Evolutionary conservation across 1,284 basidiomycete species (phyloP).

Genomic region (Cutaneotrichosporon arboriforme): DNA sequence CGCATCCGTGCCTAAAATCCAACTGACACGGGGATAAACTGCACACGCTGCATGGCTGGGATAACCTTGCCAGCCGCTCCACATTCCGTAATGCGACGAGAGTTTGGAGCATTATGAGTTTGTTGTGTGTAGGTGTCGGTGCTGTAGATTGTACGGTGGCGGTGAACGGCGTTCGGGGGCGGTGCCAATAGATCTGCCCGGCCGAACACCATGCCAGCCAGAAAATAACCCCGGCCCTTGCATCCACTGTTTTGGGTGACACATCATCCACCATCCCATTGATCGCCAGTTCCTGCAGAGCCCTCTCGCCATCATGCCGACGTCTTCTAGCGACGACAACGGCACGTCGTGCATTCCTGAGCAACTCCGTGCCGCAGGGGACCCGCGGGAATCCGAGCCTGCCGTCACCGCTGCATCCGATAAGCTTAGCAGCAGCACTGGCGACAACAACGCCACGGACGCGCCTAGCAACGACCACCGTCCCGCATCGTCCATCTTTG

Average conservation of each 20-base stretch:
- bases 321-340: neutral
- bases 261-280: neutral
- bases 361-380: neutral
- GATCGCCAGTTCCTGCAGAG: neutral
- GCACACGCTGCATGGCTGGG: no score
- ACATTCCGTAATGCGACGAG: no score
- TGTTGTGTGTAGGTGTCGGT: no score
- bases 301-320: neutral
- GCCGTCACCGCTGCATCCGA: neutral
- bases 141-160: no score
- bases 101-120: no score
- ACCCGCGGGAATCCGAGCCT: neutral
- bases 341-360: neutral
- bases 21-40: no score
- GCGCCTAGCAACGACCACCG: neutral
- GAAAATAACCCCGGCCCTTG: no score
- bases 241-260: neutral
- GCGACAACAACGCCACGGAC: neutral
- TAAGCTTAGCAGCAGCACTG: neutral
- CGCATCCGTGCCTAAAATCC: no score
- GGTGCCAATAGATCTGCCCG: no score
- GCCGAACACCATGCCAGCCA: no score
- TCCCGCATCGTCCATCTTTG: conserved; percentile 31
- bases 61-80: no score
- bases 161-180: no score